Base-by-base conservation (phyloP, 306 rosid species). In the Vigna hirtella region DNA sequence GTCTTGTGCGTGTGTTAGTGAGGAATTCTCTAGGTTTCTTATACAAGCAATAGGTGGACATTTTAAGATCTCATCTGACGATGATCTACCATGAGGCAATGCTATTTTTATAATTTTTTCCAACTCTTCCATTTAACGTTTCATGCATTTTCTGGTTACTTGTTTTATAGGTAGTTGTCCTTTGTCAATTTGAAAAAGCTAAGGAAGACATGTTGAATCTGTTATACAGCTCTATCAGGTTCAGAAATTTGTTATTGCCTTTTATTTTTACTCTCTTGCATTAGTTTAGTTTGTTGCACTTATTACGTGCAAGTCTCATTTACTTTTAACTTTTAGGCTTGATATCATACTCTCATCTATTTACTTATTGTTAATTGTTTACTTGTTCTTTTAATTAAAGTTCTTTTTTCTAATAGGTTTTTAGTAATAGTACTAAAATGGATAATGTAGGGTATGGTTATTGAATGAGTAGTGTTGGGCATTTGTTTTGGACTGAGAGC, bases 131-230 rank as follows among this genome's bases (percentile, higher is more conserved):
- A 66, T 49, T 77, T 79, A 36, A 76, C 42, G 0, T 63, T 77
- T 80, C 75, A 84, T 66, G 73, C 17, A 52, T 36, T 63, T 67
- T 36, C 58, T 76, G 71, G 59, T 72, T 82, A 71, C 63, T 80
- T 89, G 75, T 77, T 80, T 90, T 79, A 71, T 93, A 94, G 98
- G 98, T 97, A 12, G 91, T 94, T 86, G 98, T 94, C 61, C 97
- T 94, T 82, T 94, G 92, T 83, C 98, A 92, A 90, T 97, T 94
- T 67, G 98, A 94, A 81, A 94, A 94, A 42, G 97, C 98, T 2
- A 94, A 94, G 90, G 98, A 94, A 81, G 98, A 94, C 78, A 92
- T 94, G 98, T 86, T 94, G 49, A 94, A 89, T 84, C 98, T 90
- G 79, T 87, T 94, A 83, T 94, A 94, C 81, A 94, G 98, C 85